Evolutionary conservation across 2,329 filamentous ascomycete species (phyloP), one percentile per base, ranked within the genome.

Genomic region (Moelleriella libera): DNA sequence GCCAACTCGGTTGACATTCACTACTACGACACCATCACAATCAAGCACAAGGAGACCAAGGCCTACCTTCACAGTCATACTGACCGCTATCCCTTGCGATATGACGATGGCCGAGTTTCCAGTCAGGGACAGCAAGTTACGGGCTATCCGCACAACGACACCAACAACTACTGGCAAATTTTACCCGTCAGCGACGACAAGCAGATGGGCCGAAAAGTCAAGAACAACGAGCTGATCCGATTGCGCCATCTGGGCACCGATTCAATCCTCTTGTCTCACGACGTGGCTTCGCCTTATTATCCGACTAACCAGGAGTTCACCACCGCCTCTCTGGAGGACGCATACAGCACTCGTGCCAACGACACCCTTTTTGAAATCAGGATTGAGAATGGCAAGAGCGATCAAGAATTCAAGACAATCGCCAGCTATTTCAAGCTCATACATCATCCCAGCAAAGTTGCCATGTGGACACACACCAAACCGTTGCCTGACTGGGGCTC

Each of bases 271-370:
- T 70, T 98, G 48, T 94, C 89, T 4, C 92, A 98, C 65, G 92
- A 98, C 66, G 92, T 98, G 52, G 92, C 92, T 21, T 98, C 92
- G 46, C 92, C 92, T 30, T 95, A 83, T 69, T 94, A 82, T 65
- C 90, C 92, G 5, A 98, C 92, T 51, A 98, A 98, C 74, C 92
- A 98, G 66, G 92, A 98, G 63, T 98, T 98, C 62, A 97, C 92
- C 12, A 88, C 88, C 11, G 82, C 89, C 6, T 65, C 79, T 10
- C 57, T 76, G 2, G 85, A 87, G 41, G 78, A 90, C 37, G 88
- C 85, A 3, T 74, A 80, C 49, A 84, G 79, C 34, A 72, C 78
- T 42, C 83, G 89, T 41, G 79, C 78, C 60, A 90, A 94, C 54
- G 92, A 98, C 54, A 95, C 89, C 1, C 68, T 96, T 8, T 98